Evolutionary conservation across 805 yeast genomes (phyloP), one percentile per base, ranked within the genome.

Genomic region (Maudiozyma saulgeensis): DNA sequence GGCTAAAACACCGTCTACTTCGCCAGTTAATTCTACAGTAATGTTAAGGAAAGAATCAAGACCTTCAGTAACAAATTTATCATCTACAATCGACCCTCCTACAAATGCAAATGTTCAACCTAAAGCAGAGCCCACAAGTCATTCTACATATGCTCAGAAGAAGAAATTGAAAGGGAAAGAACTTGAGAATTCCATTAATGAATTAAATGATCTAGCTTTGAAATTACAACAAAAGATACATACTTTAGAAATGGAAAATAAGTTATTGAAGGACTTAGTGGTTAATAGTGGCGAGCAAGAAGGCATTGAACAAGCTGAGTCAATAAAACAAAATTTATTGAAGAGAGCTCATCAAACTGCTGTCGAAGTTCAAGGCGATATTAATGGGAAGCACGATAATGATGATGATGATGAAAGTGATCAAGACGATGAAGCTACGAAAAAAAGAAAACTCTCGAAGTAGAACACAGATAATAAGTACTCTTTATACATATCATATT

Each of bases 131-230:
- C 19, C 38, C 15, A 6, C 16, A 19, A n/a, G 23, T 11, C 21
- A 39, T 21, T 13, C 15, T 21, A n/a, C 42, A 19, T 39, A 39
- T 41, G n/a, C 43, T 39, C 56, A 56, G 13, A 88, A 87, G 76
- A 89, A 87, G 80, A 90, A 91, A 75, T 61, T 84, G 68, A 85
- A 87, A 66, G 97, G 91, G 69, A 93, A 86, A 68, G 91, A 90
- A 63, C 78, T 91, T 81, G 96, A 90, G 68, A 73, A 81, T 51
- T 80, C 76, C 51, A 76, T 90, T 18, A 78, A 79, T 57, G 90
- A 84, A 51, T 73, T 91, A 57, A 81, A 80, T 57, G 90, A 85
- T 32, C 68, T 78, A 52, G 81, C 90, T 15, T 68, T 72, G 44
- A 70, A 71, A 21, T 73, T 89, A 53, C 95, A 89, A 65, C 75